Evolutionary conservation across 2,329 filamentous ascomycete genomes (phyloP), one percentile per base, ranked within the genome.

Genomic region (Zymoseptoria tritici): DNA sequence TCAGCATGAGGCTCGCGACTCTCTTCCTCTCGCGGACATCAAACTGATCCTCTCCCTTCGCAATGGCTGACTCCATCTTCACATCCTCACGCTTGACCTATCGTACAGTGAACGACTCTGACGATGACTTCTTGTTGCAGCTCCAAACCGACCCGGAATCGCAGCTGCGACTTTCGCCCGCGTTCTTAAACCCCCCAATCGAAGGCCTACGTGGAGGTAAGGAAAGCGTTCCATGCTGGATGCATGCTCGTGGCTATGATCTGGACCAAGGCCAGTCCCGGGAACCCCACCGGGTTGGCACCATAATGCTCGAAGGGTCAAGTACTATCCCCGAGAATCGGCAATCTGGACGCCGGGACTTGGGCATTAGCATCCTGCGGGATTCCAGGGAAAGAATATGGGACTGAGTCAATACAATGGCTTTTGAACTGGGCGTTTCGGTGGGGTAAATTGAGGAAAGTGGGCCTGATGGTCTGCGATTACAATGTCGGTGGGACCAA

Each of bases 401-500:
- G 79, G 0, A 64, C 63, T 3, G 79, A 80, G 61, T 75, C 76
- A 0, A 76, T 80, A 51, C 69, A 71, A 24, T 81, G 78, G 79
- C 72, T 68, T 1, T 62, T 80, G 5, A 74, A 78, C 24, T 80
- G 78, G 74, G 74, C 76, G 0, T 81, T 81, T 57, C 64, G 67
- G 9, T 68, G 70, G 21, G 77, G 73, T 0, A 76, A 74, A 0
- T 63, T 78, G 65, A 78, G 81, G 59, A 69, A 75, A 6, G 74
- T 81, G 16, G 66, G 65, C 8, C 70, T 80, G 9, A 62, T 67
- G 7, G 73, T 74, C 0, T 72, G 75, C 16, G 72, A 66, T 11
- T 80, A 73, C 59, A 81, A 81, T 52, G 67, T 69, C 22, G 70
- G 75, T 0, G 78, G 75, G 0, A 56, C 71, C 16, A 68, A 72